Percentiles rank a stretch among this genome's conserved stretches.
These are phyloP conservation scores for Fusarium brachygibbosum DNA, from an alignment of 2,329 filamentous ascomycete species.

Conservation along the genomic window DNA sequence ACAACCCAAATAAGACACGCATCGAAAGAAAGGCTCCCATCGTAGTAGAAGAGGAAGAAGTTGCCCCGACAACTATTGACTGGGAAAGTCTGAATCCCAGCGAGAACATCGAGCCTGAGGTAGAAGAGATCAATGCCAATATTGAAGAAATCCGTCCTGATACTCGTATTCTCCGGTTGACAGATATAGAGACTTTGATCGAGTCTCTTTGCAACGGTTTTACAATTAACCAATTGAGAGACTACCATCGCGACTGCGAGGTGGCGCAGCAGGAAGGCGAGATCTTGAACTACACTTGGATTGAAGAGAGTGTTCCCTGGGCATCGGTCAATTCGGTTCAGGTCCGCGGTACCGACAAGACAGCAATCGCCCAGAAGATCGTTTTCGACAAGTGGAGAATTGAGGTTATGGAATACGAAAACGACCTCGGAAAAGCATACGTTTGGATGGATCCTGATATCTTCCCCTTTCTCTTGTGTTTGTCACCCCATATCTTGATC, in stretches of 20 bases:
- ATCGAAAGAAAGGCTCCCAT: slow-evolving; percentile 28
- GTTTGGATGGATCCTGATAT: slow-evolving; percentile 57
- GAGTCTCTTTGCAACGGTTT: slow-evolving; percentile 61
- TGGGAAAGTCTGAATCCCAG: slow-evolving; percentile 52
- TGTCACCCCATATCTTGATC: slow-evolving; percentile 40
- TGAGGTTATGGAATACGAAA: slow-evolving; percentile 61
- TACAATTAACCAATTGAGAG: slow-evolving; percentile 59
- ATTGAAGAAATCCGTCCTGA: slow-evolving; percentile 65
- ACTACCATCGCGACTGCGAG: slow-evolving; percentile 55
- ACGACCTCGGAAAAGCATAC: slow-evolving; percentile 57
- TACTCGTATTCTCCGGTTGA: slow-evolving; percentile 54
- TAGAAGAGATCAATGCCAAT: slow-evolving; percentile 58
- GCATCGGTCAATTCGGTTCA: slow-evolving; percentile 27
- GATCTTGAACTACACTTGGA: slow-evolving; percentile 56
- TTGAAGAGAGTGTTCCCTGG: slow-evolving; percentile 60
- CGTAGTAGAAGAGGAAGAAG: slow-evolving; percentile 38
- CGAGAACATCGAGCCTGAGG: slow-evolving; percentile 44
- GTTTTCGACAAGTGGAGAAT: slow-evolving; percentile 66
- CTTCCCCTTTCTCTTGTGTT: slow-evolving; percentile 63
- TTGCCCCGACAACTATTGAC: slow-evolving; percentile 40
- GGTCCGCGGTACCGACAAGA: slow-evolving; percentile 55
- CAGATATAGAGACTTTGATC: slow-evolving; percentile 59
- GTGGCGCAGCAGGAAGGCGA: slow-evolving; percentile 7
- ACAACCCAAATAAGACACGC: slow-evolving; percentile 54
- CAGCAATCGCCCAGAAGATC: slow-evolving; percentile 58